Base-by-base conservation (phyloP, 352 stramenopile species). In the Phytopythium chamaehyphon region DNA sequence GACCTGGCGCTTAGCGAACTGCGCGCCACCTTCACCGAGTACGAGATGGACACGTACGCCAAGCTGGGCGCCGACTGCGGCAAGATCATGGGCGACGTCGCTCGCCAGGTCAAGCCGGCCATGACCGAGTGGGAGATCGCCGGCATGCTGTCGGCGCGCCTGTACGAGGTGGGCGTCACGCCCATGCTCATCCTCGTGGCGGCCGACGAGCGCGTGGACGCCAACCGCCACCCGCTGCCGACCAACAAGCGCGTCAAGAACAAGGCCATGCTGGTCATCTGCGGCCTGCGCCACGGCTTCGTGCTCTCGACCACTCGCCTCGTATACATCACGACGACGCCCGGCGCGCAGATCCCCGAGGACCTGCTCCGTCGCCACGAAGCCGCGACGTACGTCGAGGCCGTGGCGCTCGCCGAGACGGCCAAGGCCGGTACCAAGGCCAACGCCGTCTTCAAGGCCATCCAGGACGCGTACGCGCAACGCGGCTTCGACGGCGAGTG, bases 201-300 rank as follows among this genome's bases (percentile, higher is more conserved):
- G 1, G 74, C 72, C 2, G 79, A 90, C 40, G 79, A 90, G 48
- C 79, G 79, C 15, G 49, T 82, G 7, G 79, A 90, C 49, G 64
- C 54, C 36, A 88, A 83, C 40, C 76, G 79, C 35, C 79, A 90
- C 54, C 76, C 76, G 21, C 56, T 90, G 31, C 79, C 79, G 22
- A 90, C 79, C 1, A 76, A 70, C 18, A 90, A 90, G 50, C 66
- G 66, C 26, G 66, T 88, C 8, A 83, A 81, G 54, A 72, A 86
- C 57, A 90, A 90, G 57, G 74, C 61, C n/a, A 86, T 90, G 79
- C 64, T 90, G 26, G 79, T 88, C 49, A 73, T 90, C 50, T 90
- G 79, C 36, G 79, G 76, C 11, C 76, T 76, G 12, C 74, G 74
- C 16, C 74, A 73, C 1, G 79, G 79, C 2, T 66, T 90, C 22